Conservation (phyloP, 2,329 filamentous ascomycete genomes). For the Orbilia quercus region DNA sequence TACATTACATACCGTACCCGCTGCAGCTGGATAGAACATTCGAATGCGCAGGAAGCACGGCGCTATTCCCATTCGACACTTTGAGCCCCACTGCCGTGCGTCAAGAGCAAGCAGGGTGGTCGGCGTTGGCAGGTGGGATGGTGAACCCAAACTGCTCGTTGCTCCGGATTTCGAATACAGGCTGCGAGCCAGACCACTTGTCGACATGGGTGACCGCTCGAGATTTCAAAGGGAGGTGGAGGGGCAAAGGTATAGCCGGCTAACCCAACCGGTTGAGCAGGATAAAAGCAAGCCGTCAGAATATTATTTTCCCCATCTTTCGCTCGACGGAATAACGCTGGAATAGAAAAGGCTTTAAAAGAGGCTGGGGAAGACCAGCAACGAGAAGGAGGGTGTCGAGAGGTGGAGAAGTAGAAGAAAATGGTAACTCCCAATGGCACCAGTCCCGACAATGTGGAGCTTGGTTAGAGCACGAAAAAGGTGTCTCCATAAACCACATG, state of each 20-base stretch:
- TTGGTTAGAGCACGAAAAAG: slow-evolving; percentile 6
- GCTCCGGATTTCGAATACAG: slow-evolving; percentile 32
- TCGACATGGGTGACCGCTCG: slow-evolving; percentile 35
- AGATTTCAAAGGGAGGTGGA: slow-evolving; percentile 24
- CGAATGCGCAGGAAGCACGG: slow-evolving; percentile 46
- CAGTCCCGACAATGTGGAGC: slow-evolving; percentile 52
- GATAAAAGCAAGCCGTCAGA: slow-evolving; percentile 42
- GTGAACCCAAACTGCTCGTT: slow-evolving; percentile 17
- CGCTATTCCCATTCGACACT: slow-evolving; percentile 46
- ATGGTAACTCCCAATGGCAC: slow-evolving; percentile 21
- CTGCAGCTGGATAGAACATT: slow-evolving; percentile 25
- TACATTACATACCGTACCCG: slow-evolving; percentile 18
- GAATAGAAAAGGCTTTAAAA: slow-evolving; percentile 18
- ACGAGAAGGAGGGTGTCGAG: slow-evolving; percentile 14
- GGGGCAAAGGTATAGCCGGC: slow-evolving; percentile 54
- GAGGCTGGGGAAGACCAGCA: slow-evolving; percentile 8
- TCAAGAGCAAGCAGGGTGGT: slow-evolving; percentile 48
- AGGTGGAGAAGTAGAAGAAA: slow-evolving; percentile 18
- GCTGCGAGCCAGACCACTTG: slow-evolving; percentile 22
- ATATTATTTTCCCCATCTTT: slow-evolving; percentile 6
- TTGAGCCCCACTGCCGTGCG: slow-evolving; percentile 48
- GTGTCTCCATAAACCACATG: slow-evolving; percentile 43
- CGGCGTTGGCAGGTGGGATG: slow-evolving; percentile 55
- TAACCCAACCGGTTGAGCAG: slow-evolving; percentile 48
- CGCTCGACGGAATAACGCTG: slow-evolving; percentile 15